Conservation (phyloP, 768 basidiomycete genomes). For the Hypsizygus marmoreus region DNA sequence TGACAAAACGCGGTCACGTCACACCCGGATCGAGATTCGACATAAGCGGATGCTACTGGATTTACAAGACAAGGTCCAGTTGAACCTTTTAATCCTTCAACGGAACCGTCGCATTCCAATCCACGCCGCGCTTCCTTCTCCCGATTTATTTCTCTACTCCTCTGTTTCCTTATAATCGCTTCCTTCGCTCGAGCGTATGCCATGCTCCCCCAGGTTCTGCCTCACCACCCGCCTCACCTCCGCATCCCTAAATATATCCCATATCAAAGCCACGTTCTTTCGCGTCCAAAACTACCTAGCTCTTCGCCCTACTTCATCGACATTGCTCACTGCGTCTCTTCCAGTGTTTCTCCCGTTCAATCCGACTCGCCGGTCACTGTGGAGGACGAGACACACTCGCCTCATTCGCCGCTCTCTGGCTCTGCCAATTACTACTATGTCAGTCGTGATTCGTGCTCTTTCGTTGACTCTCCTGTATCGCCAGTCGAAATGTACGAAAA, state of each 20-base stretch:
- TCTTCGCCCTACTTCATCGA: constrained; percentile 27
- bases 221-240: constrained; percentile 21
- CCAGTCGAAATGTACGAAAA: constrained; percentile 33
- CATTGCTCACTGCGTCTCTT: constrained; percentile 22
- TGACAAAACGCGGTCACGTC: constrained; percentile 33
- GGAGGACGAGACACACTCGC: constrained; percentile 35
- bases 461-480: constrained; percentile 33
- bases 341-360: constrained; percentile 24
- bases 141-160: constrained; percentile 8
- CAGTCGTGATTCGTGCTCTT: constrained; percentile 27
- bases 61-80: constrained; percentile 13
- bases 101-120: constrained; percentile 20
- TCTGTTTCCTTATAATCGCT: constrained; percentile 19
- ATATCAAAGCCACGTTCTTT: constrained; percentile 16
- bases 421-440: constrained; percentile 34
- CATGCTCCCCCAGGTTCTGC: constrained; percentile 27
- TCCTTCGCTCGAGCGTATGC: constrained; percentile 7
- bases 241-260: constrained; percentile 26
- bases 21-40: constrained; percentile 33
- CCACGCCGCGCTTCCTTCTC: constrained; percentile 13
- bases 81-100: constrained; percentile 22
- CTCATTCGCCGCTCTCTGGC: constrained; percentile 31
- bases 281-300: constrained; percentile 24
- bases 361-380: constrained; percentile 32
- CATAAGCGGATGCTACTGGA: constrained; percentile 20